Conservation (phyloP, 208 protist species). For the Leishmania guyanensis region DNA sequence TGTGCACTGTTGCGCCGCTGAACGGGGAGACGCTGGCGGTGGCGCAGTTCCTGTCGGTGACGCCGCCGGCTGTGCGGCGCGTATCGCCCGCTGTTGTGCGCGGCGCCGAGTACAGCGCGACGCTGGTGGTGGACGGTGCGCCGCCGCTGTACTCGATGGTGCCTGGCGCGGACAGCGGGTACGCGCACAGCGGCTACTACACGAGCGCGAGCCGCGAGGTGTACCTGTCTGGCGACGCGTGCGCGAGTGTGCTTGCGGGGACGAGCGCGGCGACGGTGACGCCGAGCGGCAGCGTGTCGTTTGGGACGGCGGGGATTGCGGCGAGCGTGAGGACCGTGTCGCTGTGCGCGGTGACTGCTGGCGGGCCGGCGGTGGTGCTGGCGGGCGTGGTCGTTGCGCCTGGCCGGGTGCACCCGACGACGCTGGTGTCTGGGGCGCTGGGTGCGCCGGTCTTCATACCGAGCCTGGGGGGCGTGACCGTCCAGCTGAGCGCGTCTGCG, state of each 20-base stretch:
- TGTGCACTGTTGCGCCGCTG: conserved; percentile 48
- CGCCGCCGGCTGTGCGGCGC: conserved; percentile 37
- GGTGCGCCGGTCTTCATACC: conserved; percentile 53
- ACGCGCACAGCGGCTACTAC: conserved; percentile 43
- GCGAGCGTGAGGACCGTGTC: conserved; percentile 24
- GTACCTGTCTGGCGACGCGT: conserved; percentile 50
- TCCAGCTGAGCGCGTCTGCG: conserved; percentile 40
- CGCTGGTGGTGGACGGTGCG: conserved; percentile 32
- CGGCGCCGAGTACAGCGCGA: conserved; percentile 46
- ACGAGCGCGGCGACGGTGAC: conserved; percentile 22
- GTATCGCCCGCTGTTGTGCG: conserved; percentile 50
- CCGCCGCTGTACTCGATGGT: conserved; percentile 63
- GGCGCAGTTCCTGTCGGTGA: conserved; percentile 52
- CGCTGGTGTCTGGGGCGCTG: conserved; percentile 44
- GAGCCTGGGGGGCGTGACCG: conserved; percentile 33
- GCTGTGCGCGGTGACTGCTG: conserved; percentile 52
- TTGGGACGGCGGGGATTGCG: conserved; percentile 30
- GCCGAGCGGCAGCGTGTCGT: conserved; percentile 22
- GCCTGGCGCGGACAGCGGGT: conserved; percentile 38
- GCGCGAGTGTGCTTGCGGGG: conserved; percentile 31
- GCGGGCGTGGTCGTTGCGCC: conserved; percentile 34
- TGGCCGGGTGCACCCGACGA: conserved; percentile 46
- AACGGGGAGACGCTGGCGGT: conserved; percentile 22
- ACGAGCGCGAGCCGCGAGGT: conserved; percentile 38
- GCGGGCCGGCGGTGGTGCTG: conserved; percentile 21